Base-by-base conservation (phyloP, 306 rosid genomes). In the Neltuma alba region DNA sequence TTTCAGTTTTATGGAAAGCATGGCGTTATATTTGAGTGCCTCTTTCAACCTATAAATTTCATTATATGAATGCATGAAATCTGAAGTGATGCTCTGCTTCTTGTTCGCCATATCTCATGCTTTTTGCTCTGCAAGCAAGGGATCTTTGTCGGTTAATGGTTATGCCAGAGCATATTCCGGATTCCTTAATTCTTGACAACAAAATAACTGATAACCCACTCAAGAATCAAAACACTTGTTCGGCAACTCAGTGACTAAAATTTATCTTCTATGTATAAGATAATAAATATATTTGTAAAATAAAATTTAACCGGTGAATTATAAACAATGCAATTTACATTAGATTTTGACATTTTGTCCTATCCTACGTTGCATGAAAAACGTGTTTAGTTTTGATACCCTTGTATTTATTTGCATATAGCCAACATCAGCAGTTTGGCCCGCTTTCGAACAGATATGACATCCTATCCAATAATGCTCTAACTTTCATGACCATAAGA, bases 381-480 rank as follows among this genome's bases (percentile, higher is more conserved):
- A 44, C 2, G 48, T 44, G 5, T 41, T 40, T 42, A 42, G 47
- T 42, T 42, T 42, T 42, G 14, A 3, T 42, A 45, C n/a, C 1
- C 20, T 8, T 18, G 42, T 33, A 33, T 33, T 61, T 18, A 33
- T 62, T 6, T 33, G 70, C 48, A 8, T 52, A 34, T 67, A 76
- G 62, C 54, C 31, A 74, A 34, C 38, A 28, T 78, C 6, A 8
- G 15, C 57, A 16, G 9, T 47, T 16, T 16, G 18, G 54, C 9
- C 52, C 52, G 12, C 34, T 40, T 54, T 36, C 13, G 40, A 52
- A 44, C 42, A 62, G 58, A 75, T 7, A 40, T 9, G 14, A 61
- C 65, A 36, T 55, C 9, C 10, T 60, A 69, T 38, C 80, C 52
- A 72, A 68, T 54, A 68, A 79, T 57, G 13, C 65, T 27, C 38